Conservation (phyloP, 257 asterid species). For the Verbascum thapsus region DNA sequence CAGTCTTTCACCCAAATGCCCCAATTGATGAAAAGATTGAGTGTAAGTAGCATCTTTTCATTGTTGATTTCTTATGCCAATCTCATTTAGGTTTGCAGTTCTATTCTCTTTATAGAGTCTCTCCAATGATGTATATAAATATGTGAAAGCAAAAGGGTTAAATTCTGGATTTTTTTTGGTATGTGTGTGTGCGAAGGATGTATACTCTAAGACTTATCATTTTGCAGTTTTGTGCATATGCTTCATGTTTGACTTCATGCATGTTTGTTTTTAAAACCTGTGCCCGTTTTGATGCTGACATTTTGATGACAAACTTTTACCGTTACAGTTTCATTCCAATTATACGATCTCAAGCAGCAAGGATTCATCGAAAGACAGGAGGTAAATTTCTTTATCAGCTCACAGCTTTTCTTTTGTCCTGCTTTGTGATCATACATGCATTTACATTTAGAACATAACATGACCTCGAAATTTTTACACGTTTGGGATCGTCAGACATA, state of each 20-base stretch:
- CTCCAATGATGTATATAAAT: neutral
- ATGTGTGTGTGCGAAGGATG: too few species aligned
- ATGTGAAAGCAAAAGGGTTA: slow-evolving; percentile 3
- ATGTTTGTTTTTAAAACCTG: neutral
- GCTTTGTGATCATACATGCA: neutral
- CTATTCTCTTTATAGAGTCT: neutral
- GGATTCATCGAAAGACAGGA: slow-evolving; percentile 79
- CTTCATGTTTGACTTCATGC: neutral
- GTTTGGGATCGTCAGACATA: slow-evolving; percentile 2
- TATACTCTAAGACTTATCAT: neutral
- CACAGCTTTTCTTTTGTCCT: neutral
- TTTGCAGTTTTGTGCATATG: neutral
- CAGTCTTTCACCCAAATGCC: slow-evolving; percentile 80
- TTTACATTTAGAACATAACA: neutral
- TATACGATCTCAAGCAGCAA: slow-evolving; percentile 82
- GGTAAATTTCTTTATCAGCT: slow-evolving; percentile 38
- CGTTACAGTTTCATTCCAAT: slow-evolving; percentile 69
- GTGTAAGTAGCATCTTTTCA: slow-evolving; percentile 41
- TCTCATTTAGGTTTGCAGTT: slow-evolving; percentile 1
- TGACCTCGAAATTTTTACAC: neutral
- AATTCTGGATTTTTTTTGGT: too few species aligned
- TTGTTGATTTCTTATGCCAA: slow-evolving; percentile 5
- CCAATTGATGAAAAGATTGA: slow-evolving; percentile 67
- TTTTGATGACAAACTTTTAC: slow-evolving; percentile 24
- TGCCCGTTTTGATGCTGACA: slow-evolving; percentile 6